Conservation (phyloP, 1,284 basidiomycete genomes). For the Melampsora occidentalis region DNA sequence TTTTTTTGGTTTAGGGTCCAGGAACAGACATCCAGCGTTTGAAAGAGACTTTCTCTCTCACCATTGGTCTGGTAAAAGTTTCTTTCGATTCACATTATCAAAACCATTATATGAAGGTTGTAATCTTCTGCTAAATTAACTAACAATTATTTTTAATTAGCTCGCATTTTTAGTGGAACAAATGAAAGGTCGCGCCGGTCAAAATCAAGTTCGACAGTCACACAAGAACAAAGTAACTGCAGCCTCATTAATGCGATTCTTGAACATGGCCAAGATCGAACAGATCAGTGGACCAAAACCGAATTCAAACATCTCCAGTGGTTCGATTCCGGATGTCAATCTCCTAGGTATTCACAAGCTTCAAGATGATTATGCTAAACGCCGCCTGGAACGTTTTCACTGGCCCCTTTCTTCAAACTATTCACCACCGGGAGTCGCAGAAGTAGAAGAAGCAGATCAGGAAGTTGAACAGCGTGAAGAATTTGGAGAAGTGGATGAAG, state of each 20-base stretch:
- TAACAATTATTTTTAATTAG: background rate
- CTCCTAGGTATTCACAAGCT: background rate
- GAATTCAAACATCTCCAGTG: background rate
- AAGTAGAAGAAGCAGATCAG: too few relatives aligned
- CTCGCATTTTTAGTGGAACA: background rate
- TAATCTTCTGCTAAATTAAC: background rate
- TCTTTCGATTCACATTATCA: background rate
- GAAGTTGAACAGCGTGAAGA: too few relatives aligned
- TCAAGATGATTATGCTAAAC: background rate
- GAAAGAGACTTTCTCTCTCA: conserved; percentile 19
- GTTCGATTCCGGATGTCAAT: background rate
- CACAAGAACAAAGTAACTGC: background rate
- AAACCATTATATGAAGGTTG: too few relatives aligned
- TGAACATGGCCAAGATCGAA: conserved; percentile 15
- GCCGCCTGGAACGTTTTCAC: background rate
- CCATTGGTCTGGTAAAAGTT: background rate
- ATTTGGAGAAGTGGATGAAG: too few relatives aligned
- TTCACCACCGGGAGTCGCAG: too few relatives aligned
- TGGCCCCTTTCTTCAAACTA: too few relatives aligned
- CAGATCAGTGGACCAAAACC: background rate
- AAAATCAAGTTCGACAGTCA: background rate
- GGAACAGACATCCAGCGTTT: conserved; percentile 10
- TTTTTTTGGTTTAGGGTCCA: background rate
- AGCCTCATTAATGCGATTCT: background rate
- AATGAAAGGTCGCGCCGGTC: background rate